Percentiles rank a stretch among this genome's conserved stretches.
These are phyloP conservation scores for Zygosaccharomyces sapae DNA, from an alignment of 1,139 yeast genomes.

Conservation along the genomic window DNA sequence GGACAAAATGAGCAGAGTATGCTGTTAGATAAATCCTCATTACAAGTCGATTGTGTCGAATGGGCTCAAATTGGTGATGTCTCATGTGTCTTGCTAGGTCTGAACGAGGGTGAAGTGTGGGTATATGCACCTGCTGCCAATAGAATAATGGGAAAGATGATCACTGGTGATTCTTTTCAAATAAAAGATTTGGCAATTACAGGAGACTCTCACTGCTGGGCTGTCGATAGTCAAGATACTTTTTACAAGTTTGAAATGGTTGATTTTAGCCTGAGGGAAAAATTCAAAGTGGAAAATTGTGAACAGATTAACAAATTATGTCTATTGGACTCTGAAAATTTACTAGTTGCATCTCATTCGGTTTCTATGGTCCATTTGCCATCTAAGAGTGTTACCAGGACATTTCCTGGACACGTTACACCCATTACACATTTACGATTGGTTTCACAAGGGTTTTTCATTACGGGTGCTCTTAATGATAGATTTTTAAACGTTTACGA, in stretches of 20 bases:
- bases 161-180: conserved; percentile 49
- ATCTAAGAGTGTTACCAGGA: conserved; percentile 39
- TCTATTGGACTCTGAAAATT: conserved; percentile 19
- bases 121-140: conserved; percentile 67
- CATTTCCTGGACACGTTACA: conserved; percentile 72
- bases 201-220: conserved; percentile 47
- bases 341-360: conserved; percentile 63
- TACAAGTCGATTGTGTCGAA: conserved; percentile 47
- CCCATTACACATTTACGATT: conserved; percentile 50
- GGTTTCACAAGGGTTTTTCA: conserved; percentile 43
- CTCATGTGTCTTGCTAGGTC: conserved; percentile 55
- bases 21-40: conserved; percentile 48
- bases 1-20: conserved; percentile 39
- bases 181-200: conserved; percentile 53
- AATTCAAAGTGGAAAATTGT: conserved; percentile 42
- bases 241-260: conserved; percentile 61
- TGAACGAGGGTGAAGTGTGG: conserved; percentile 60
- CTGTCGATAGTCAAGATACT: conserved; percentile 59
- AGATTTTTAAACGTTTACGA: conserved; percentile 70
- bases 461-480: conserved; percentile 72
- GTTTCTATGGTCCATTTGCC: conserved; percentile 48
- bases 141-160: conserved; percentile 49
- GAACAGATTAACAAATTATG: conserved; percentile 24
- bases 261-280: conserved; percentile 41
- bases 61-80: conserved; percentile 49